Base-by-base conservation (phyloP, 129 eudicot genomes). In the Oenanthe sinensis region DNA sequence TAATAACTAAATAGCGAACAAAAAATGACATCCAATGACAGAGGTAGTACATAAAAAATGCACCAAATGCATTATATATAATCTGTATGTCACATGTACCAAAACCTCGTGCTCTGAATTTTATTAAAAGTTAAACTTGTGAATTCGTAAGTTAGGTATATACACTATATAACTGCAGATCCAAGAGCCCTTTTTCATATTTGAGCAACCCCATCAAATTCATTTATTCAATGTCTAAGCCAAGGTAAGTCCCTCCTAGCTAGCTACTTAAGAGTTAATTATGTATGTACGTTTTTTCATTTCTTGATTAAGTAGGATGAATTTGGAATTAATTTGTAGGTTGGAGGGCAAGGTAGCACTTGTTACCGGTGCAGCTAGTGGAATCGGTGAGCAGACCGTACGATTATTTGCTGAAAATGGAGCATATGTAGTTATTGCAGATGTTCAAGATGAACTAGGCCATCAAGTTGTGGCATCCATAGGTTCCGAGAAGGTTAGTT, bases 341-440 rank as follows among this genome's bases (percentile, higher is more conserved):
- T 89, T 92, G 88, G 87, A 87, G 26, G 91, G 97, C 45, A 92
- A 92, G 82, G 97, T 92, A 63, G 97, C 97, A 47, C 80, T 92
- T 3, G 85, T 92, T 77, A 92, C 97, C 5, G 97, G 97, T 8
- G 97, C 87, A 9, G 97, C 97, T 4, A 90, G 97, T 82, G 97
- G 97, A 81, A 90, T 92, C 42, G 97, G 97, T 26, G 97, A 86
- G 79, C 90, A 82, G 14, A 43, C 96, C 0, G 92, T 83, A 0
- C 86, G 91, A 77, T 46, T 90, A 55, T 92, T 92, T 50, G 84
- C 75, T 0, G 83, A 76, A 48, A 47, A 92, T 10, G 97, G 97
- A 30, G 97, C 97, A 14, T 67, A 54, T 6, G 91, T 92, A 0
- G 93, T 92, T 22, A 78, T 87, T 19, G 97, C 87, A 11, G 97